Evolutionary conservation across 192 early-diverging fungal species (phyloP).

Genomic region (Linnemannia zychae): DNA sequence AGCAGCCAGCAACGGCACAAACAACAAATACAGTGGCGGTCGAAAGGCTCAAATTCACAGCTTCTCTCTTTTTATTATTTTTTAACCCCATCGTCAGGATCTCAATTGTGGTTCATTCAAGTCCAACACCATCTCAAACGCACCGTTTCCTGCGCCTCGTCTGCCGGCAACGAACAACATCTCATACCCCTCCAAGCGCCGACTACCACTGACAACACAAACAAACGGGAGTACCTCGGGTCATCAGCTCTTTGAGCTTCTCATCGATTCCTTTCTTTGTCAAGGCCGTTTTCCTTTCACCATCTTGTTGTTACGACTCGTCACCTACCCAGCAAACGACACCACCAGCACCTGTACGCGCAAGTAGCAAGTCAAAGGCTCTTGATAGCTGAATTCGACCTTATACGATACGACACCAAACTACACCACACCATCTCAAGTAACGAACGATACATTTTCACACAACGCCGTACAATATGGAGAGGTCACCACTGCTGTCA

Average conservation of each 20-base stretch:
- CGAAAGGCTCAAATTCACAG: neutral
- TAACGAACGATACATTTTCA: neutral
- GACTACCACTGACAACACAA: neutral
- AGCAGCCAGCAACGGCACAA: neutral
- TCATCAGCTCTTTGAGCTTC: neutral
- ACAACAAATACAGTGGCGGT: neutral
- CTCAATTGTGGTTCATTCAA: neutral
- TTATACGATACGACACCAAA: neutral
- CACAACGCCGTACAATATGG: slow-evolving; percentile 20
- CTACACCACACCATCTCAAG: neutral
- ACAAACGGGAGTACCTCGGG: neutral
- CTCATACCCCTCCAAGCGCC: neutral
- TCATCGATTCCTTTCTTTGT: neutral
- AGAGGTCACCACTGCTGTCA: slow-evolving; percentile 45
- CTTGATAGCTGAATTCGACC: neutral
- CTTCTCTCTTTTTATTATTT: neutral
- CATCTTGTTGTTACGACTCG: neutral
- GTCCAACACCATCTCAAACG: neutral
- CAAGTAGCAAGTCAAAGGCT: neutral
- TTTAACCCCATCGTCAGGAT: neutral
- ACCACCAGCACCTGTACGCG: neutral
- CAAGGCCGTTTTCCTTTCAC: neutral
- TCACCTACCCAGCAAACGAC: neutral
- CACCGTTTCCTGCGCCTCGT: neutral
- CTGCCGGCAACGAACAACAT: neutral